Evolutionary conservation across 805 yeast species (phyloP), one percentile per base, ranked within the genome.

Genomic region (Vanderwaltozyma yarrowii): DNA sequence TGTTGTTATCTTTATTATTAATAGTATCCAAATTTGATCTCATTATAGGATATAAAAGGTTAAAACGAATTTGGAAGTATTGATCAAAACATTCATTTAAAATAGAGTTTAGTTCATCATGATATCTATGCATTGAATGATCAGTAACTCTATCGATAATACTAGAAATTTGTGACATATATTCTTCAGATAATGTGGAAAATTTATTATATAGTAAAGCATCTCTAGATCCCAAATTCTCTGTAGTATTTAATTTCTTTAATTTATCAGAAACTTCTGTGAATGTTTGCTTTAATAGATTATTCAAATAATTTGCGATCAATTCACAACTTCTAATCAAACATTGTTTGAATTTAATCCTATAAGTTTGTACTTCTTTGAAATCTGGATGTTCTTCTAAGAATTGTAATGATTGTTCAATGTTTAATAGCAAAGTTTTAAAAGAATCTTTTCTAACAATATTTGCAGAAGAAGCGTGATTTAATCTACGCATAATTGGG

Each of bases 271-370:
- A 38, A 23, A 67, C 52, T 13, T 62, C 64, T 39, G 45, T 51
- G 36, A 54, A 49, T 2, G 57, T 45, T 20, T 48, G 53, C 39
- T 66, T 66, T 39, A 74, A 46, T 24, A 51, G 44, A 39, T 58
- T 64, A 15, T 35, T 66, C 38, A 83, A 60, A 52, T 78, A 85
- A 50, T 79, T 83, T 45, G 80, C 71, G 13, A 86, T 73, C 42
- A 89, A 64, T 0, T 92, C 76, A 33, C 86, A 67, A 1, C 94
- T 79, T 41, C 95, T 70, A 1, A 88, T 77, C 70, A 86, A 68
- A 51, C 95, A 84, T 49, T 84, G 94, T 44, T 82, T 74, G 61
- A 84, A 85, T 41, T 88, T 71, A 45, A 77, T 74, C 34, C 70
- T 71, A 54, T 83, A 86, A 2, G 74, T 52, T 20, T 78, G 89